Evolutionary conservation across 2,329 filamentous ascomycete genomes (phyloP), one percentile per base, ranked within the genome.

Genomic region (Dothidotthia symphoricarpi): DNA sequence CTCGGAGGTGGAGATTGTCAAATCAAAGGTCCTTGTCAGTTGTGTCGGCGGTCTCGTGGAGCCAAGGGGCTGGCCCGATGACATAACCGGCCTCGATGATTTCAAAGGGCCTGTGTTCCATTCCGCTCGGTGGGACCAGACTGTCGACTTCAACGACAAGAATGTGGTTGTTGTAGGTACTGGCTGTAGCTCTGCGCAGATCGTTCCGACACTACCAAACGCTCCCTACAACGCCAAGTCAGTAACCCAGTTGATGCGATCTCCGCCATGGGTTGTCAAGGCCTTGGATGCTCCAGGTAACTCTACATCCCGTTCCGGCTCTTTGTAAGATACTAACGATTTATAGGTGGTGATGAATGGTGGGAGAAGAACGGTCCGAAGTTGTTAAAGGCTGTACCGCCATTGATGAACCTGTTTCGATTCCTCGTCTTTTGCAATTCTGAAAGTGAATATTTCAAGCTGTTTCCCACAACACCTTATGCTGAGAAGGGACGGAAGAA

Each of bases 191-290:
- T 76, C 77, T 3, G 74, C 75, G 11, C 78, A 82, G 46, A 69
- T 81, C 16, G 71, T 82, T 6, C 77, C 78, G 1, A 53, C 64
- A 25, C 62, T 81, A 5, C 68, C 68, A 3, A 67, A 74, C 28
- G 67, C 67, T 15, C 68, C 71, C 8, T 69, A 68, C 45, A 72
- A 70, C 15, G 75, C 73, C 22, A 79, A 74, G 51, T 75, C 74
- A 5, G 72, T 81, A n/a, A 80, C 76, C 1, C 78, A 82, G 46
- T 46, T 82, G 6, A 78, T 81, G 75, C 66, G 76, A 12, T 75
- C 75, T 11, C 75, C 77, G 9, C 78, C 78, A 1, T 81, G 77
- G 77, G 72, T 79, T 1, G 66, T 72, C 3, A 71, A 75, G 2
- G 61, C 65, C 30, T 8, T 55, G 1, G 31, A 59, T 3, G 59